A percentile compares a stretch with the other conserved stretches of the same genome.
These are phyloP conservation scores for Harrya chromipes DNA, from an alignment of 768 basidiomycete species.

Conservation along the genomic window DNA sequence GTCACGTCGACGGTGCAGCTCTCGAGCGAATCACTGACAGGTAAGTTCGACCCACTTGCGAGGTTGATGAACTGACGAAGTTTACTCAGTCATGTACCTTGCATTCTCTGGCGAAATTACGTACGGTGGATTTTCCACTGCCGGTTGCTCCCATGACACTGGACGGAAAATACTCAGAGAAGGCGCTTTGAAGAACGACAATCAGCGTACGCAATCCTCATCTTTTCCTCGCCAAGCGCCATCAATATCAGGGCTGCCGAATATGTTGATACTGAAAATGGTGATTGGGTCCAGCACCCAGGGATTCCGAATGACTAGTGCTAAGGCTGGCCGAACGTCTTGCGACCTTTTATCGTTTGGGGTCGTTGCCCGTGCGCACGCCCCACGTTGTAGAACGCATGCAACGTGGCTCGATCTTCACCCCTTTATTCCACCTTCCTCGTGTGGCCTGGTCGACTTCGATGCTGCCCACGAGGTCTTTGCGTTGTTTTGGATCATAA, in stretches of 20 bases:
- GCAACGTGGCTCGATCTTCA: neutral
- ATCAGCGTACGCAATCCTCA: conserved; percentile 20
- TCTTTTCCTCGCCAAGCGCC: conserved; percentile 6
- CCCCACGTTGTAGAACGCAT: neutral
- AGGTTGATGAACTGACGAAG: conserved; percentile 17
- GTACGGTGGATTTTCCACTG: conserved; percentile 24
- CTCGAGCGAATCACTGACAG: conserved; percentile 25
- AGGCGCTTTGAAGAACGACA: neutral
- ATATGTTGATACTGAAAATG: neutral
- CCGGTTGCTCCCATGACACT: conserved; percentile 26
- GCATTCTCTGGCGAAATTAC: neutral
- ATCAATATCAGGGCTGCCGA: conserved; percentile 1
- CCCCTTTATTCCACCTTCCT: neutral
- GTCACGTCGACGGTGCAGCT: conserved; percentile 25
- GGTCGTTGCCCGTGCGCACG: neutral
- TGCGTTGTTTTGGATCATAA: neutral
- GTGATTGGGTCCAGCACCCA: neutral
- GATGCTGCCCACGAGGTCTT: conserved; percentile 14
- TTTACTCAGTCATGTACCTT: neutral
- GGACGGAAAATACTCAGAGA: conserved; percentile 3
- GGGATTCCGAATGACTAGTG: neutral
- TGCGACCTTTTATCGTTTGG: neutral
- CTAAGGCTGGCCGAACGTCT: neutral
- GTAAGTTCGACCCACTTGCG: conserved; percentile 17
- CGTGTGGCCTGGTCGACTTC: conserved; percentile 6